Evolutionary conservation across 306 rosid genomes (phyloP), one percentile per base, ranked within the genome.

Genomic region (Prunus campanulata): DNA sequence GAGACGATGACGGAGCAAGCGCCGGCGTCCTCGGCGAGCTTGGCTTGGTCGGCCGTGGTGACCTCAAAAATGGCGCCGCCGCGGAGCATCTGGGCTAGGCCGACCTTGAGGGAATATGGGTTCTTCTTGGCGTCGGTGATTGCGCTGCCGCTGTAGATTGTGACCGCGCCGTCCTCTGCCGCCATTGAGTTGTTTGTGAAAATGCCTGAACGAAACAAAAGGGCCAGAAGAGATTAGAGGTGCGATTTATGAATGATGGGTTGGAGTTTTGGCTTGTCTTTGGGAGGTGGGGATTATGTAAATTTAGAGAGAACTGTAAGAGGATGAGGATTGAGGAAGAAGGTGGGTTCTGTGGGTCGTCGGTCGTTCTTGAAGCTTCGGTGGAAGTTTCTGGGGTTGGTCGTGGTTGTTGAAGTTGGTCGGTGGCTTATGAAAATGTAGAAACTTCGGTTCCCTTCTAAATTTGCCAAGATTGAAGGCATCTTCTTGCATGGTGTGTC

Each of bases 21-120:
- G 11, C 98, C 94, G 18, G 94, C 87, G 30, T 87, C 85, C 75
- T 90, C 94, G 35, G 98, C 94, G 50, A 90, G 78, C 83, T 86
- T 90, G 64, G 98, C 96, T 25, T 93, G 91, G 1, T 79, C 81
- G 7, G 47, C 44, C 22, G 24, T 69, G 44, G 83, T 75, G 79
- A 93, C 90, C 10, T 93, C 87, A 50, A 90, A 20, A 52, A 89
- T 85, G 55, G 90, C 87, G 16, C 98, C 94, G 19, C 91, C 93
- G 55, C 84, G 84, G 12, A 83, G 93, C 78, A 89, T 71, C 55
- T 88, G 93, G 16, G 85, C 82, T 6, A 85, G 72, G 29, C 89
- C 88, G 1, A 80, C 78, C 66, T 89, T 82, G 79, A 85, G 80
- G 3, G 89, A 79, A 68, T 68, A 70, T 0, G 89, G 77, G 0